Evolutionary conservation across 805 yeast genomes (phyloP).

Genomic region (Kuraishia piskuri): DNA sequence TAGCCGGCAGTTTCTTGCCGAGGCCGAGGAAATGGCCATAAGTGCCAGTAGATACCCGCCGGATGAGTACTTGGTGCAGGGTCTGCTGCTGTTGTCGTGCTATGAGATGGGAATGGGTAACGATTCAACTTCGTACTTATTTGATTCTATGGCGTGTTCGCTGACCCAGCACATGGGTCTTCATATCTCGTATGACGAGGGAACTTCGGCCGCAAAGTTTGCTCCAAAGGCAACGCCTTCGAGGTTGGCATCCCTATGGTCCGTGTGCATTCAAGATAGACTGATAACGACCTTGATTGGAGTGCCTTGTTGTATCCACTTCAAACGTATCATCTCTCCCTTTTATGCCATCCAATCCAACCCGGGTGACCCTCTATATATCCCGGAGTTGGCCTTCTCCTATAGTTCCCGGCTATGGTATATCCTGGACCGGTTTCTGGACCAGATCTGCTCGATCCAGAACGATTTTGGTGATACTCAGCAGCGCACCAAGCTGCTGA

Average conservation of each 20-base stretch:
- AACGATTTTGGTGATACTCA: conserved; percentile 25
- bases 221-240: conserved; percentile 18
- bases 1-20: conserved; percentile 13
- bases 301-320: conserved; percentile 25
- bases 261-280: conserved; percentile 23
- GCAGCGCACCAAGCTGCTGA: conserved; percentile 15
- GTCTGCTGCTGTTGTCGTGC: conserved; percentile 18
- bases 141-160: conserved; percentile 22
- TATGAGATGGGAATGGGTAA: conserved; percentile 23
- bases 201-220: conserved; percentile 11
- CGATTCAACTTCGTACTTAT: conserved; percentile 21
- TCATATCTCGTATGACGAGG: conserved; percentile 19
- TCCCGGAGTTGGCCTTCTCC: conserved; percentile 18
- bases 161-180: conserved; percentile 25
- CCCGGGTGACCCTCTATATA: conserved; percentile 7
- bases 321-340: conserved; percentile 23
- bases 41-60: conserved; percentile 12
- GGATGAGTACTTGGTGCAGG: conserved; percentile 16
- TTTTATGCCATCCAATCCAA: conserved; percentile 14
- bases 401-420: conserved; percentile 20
- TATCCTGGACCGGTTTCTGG: conserved; percentile 22
- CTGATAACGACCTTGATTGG: conserved; percentile 15
- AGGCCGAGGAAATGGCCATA: conserved; percentile 18
- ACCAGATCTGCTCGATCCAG: conserved; percentile 22
- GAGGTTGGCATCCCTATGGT: conserved; percentile 21